Percentiles rank a stretch among this genome's conserved stretches.
These are phyloP conservation scores for Penicillium silybi DNA, from an alignment of 495 filamentous ascomycete genomes.

Conservation along the genomic window DNA sequence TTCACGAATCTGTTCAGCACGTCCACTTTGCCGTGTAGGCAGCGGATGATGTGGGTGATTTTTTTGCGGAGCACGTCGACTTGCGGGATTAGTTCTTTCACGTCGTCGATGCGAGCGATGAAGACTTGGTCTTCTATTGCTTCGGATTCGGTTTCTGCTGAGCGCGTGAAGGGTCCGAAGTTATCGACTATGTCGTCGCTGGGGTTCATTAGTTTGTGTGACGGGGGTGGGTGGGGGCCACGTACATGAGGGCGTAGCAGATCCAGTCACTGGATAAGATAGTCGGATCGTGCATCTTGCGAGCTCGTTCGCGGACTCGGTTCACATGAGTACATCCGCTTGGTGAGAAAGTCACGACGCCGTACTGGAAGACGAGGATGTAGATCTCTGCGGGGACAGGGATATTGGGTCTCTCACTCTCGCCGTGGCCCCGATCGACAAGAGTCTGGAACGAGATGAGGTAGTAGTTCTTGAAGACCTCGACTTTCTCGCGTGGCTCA, in stretches of 20 bases:
- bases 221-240: constrained; percentile 7
- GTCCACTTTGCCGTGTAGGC: constrained; percentile 87
- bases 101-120: constrained; percentile 78
- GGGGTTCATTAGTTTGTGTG: neutral
- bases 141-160: constrained; percentile 76
- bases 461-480: constrained; percentile 90
- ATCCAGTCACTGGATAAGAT: constrained; percentile 90
- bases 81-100: constrained; percentile 69
- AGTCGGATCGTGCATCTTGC: constrained; percentile 78
- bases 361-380: constrained; percentile 89
- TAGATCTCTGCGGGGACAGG: constrained; percentile 83
- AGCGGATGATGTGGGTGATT: constrained; percentile 81
- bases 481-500: constrained; percentile 92
- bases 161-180: constrained; percentile 75
- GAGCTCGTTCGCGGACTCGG: constrained; percentile 79
- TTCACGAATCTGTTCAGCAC: constrained; percentile 96
- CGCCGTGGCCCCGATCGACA: constrained; percentile 52
- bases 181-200: constrained; percentile 93
- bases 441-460: constrained; percentile 92
- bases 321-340: constrained; percentile 68
- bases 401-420: constrained; percentile 50
- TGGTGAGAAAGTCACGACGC: constrained; percentile 86
- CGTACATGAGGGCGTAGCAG: constrained; percentile 92
- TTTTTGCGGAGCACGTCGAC: constrained; percentile 85
- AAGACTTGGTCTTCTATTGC: constrained; percentile 90